Conservation (phyloP, 1,284 basidiomycete genomes). For the Boletus semigastroideus region DNA sequence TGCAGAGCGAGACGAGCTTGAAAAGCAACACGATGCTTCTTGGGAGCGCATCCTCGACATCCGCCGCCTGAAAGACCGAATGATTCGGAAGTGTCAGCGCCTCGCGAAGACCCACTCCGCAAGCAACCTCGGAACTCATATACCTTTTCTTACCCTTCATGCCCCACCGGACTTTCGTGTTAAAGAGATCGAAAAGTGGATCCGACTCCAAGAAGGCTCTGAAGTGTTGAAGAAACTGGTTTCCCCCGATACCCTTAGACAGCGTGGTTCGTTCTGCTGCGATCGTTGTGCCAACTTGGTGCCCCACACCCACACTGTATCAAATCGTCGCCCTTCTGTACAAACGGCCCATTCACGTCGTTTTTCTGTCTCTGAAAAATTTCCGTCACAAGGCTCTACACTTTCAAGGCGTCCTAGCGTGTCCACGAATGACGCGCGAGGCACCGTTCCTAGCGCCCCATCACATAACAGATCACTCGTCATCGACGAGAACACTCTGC, state of each 20-base stretch:
- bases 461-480: constrained; percentile 12
- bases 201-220: constrained; percentile 41
- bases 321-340: constrained; percentile 28
- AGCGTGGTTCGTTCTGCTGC: constrained; percentile 36
- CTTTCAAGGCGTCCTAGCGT: constrained; percentile 22
- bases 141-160: constrained; percentile 59
- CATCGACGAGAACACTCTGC: constrained; percentile 8
- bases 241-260: constrained; percentile 21
- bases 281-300: constrained; percentile 35
- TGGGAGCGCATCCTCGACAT: constrained; percentile 70
- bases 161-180: constrained; percentile 70
- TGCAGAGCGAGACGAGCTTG: constrained; percentile 57
- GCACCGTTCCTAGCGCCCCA: constrained; percentile 5
- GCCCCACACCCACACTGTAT: constrained; percentile 32
- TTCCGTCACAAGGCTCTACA: constrained; percentile 7
- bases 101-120: constrained; percentile 45
- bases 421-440: constrained; percentile 8
- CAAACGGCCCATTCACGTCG: constrained; percentile 30
- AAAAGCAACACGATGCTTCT: constrained; percentile 51
- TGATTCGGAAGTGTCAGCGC: constrained; percentile 73
- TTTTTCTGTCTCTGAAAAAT: constrained; percentile 25
- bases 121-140: constrained; percentile 36
- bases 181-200: constrained; percentile 77
- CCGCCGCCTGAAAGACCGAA: constrained; percentile 72
- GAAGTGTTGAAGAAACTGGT: constrained; percentile 25